These are phyloP conservation scores for Aspergillus leporis DNA, from an alignment of 495 filamentous ascomycete species.

Conservation along the genomic window DNA sequence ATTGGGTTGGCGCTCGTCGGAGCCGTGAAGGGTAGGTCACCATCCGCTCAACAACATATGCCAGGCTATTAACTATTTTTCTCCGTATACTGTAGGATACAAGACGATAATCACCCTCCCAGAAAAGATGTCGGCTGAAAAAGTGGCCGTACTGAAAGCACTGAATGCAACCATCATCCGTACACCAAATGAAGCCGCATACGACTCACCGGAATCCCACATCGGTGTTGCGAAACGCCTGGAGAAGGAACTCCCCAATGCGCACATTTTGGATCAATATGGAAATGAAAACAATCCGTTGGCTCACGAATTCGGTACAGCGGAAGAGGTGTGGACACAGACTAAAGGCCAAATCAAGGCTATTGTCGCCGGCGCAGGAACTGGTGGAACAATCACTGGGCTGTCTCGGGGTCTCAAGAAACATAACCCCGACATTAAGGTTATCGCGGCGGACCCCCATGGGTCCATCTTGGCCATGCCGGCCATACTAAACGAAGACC, in stretches of 20 bases:
- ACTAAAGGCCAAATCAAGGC: slow-evolving; percentile 81
- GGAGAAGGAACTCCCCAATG: slow-evolving; percentile 93
- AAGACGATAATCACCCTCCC: slow-evolving; percentile 98
- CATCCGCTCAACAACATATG: not conserved
- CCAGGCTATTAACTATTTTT: slow-evolving; percentile 1
- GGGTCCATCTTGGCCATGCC: slow-evolving; percentile 88
- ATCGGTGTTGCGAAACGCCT: slow-evolving; percentile 91
- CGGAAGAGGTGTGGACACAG: slow-evolving; percentile 95
- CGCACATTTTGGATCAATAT: slow-evolving; percentile 97
- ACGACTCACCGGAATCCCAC: slow-evolving; percentile 90
- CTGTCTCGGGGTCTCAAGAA: slow-evolving; percentile 83
- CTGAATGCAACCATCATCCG: slow-evolving; percentile 96
- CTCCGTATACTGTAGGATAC: slow-evolving; percentile 54
- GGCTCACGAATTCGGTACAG: slow-evolving; percentile 92
- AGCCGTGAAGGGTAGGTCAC: slow-evolving; percentile 74
- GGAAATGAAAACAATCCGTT: slow-evolving; percentile 87
- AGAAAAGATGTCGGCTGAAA: slow-evolving; percentile 99
- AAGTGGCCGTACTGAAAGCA: slow-evolving; percentile 89
- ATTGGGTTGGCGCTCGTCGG: slow-evolving; percentile 93
- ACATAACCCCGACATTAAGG: slow-evolving; percentile 77
- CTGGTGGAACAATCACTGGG: slow-evolving; percentile 93
- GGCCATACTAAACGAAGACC: slow-evolving; percentile 70
- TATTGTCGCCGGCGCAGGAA: slow-evolving; percentile 90
- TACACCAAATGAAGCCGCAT: slow-evolving; percentile 94
- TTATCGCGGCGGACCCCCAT: slow-evolving; percentile 88